A percentile compares a stretch with the other conserved stretches of the same genome.
These are phyloP conservation scores for Vinca minor DNA, from an alignment of 257 asterid species.

Conservation along the genomic window DNA sequence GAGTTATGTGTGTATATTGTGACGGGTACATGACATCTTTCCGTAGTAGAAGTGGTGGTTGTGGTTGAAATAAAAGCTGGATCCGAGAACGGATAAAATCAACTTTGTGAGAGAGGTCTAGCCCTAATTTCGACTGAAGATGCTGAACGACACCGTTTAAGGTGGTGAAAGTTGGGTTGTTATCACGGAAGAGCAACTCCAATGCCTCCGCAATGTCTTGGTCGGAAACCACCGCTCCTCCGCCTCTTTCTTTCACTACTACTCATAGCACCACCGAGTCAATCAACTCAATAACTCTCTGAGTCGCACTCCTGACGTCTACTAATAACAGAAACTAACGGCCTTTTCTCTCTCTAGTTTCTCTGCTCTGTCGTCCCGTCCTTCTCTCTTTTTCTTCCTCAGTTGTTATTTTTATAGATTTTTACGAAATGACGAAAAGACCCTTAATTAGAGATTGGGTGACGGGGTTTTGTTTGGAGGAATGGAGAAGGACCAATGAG, in stretches of 20 bases:
- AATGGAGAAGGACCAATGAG: constrained; percentile 1
- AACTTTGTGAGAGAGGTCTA: constrained; percentile 40
- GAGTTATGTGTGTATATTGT: too few species aligned
- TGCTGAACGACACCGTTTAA: constrained; percentile 59
- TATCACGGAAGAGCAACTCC: constrained; percentile 42
- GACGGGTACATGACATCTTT: too few species aligned
- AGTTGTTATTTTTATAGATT: not conserved
- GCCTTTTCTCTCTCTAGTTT: constrained; percentile 4
- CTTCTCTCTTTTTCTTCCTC: not conserved
- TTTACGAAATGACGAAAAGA: constrained; percentile 11
- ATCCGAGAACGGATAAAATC: constrained; percentile 62
- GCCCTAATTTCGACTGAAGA: constrained; percentile 52
- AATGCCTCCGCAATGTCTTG: constrained; percentile 58
- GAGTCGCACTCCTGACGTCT: constrained; percentile 4
- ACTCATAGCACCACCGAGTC: constrained; percentile 21
- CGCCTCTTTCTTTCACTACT: constrained; percentile 42
- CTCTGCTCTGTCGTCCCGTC: too few species aligned
- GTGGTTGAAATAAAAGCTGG: constrained; percentile 38
- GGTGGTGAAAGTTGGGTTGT: constrained; percentile 24
- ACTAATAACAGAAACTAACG: constrained; percentile 21
- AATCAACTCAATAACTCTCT: not conserved
- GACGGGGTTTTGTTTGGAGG: not conserved
- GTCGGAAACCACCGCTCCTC: constrained; percentile 44
- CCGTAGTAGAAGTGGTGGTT: constrained; percentile 15
- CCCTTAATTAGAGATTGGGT: not conserved